These are phyloP conservation scores for Boechera divaricarpa DNA, from an alignment of 345 rosid genomes.

Conservation along the genomic window DNA sequence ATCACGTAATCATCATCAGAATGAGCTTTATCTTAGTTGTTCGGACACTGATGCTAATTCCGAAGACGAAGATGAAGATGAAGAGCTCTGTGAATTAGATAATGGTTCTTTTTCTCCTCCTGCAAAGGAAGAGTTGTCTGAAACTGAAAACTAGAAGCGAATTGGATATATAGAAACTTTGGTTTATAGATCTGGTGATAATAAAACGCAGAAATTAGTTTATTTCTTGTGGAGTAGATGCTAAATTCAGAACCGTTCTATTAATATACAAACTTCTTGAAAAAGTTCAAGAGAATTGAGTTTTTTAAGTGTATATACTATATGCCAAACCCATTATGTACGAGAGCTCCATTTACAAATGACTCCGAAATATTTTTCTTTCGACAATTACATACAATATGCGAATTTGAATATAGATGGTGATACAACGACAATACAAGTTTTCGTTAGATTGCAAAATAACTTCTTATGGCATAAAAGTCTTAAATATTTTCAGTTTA, in stretches of 20 bases:
- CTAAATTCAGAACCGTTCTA: no score
- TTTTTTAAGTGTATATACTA: no score
- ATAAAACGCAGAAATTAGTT: not conserved
- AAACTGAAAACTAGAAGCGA: not conserved
- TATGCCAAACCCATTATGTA: no score
- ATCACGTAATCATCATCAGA: constrained; percentile 31
- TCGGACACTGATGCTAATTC: constrained; percentile 45
- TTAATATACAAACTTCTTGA: no score
- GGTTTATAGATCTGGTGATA: not conserved
- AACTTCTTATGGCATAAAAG: not conserved
- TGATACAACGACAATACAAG: no score
- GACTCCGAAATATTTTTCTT: no score
- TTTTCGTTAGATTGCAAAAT: not conserved
- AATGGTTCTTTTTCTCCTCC: constrained; percentile 21
- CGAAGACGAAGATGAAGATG: constrained; percentile 46
- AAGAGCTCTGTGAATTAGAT: constrained; percentile 13
- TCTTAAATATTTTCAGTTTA: not conserved
- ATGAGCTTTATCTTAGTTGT: constrained; percentile 32
- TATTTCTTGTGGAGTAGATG: no score
- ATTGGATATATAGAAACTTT: not conserved
- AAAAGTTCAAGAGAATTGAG: no score
- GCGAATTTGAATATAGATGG: not conserved
- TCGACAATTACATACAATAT: not conserved
- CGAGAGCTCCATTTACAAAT: no score
- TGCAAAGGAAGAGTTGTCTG: constrained; percentile 21